phyloP scores from a whole-genome alignment of 768 basidiomycete genomes.

The Piloderma croceum region DNA sequence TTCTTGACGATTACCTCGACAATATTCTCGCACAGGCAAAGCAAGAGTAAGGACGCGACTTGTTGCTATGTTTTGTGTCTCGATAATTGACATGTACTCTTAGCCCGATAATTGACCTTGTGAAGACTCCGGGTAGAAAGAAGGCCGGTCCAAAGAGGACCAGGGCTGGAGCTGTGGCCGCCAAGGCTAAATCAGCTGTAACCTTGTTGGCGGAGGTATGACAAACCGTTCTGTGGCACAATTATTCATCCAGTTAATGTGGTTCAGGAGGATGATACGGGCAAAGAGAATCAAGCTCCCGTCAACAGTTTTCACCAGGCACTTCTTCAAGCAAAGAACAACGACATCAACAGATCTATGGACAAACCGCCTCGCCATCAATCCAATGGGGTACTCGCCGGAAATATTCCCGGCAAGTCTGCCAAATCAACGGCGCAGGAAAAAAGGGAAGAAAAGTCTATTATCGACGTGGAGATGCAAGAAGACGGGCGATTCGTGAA shows the following conservation, averaged over 20 bases:
- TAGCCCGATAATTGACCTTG: conserved; percentile 71
- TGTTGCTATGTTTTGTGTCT: conserved; percentile 1
- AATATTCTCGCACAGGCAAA: conserved; percentile 62
- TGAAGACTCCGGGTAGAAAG: conserved; percentile 80
- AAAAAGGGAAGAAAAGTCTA: no score
- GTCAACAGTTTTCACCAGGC: conserved; percentile 44
- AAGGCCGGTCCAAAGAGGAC: conserved; percentile 49
- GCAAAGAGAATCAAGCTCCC: conserved; percentile 37
- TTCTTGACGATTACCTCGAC: conserved; percentile 74
- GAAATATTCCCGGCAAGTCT: no score
- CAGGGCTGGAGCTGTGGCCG: conserved; percentile 33
- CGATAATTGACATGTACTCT: conserved; percentile 1
- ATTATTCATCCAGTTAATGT: no score
- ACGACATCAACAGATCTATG: no score
- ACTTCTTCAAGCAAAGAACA: conserved; percentile 32
- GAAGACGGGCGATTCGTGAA: no score
- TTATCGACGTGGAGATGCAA: no score
- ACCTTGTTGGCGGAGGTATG: no score
- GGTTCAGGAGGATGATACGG: conserved; percentile 28
- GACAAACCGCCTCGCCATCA: no score
- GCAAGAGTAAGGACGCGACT: conserved; percentile 47
- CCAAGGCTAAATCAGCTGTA: no score
- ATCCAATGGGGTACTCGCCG: no score
- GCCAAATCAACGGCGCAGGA: no score
- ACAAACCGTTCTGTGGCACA: no score